Base-by-base conservation (phyloP, 208 protist genomes). In the Leishmania tarentolae region DNA sequence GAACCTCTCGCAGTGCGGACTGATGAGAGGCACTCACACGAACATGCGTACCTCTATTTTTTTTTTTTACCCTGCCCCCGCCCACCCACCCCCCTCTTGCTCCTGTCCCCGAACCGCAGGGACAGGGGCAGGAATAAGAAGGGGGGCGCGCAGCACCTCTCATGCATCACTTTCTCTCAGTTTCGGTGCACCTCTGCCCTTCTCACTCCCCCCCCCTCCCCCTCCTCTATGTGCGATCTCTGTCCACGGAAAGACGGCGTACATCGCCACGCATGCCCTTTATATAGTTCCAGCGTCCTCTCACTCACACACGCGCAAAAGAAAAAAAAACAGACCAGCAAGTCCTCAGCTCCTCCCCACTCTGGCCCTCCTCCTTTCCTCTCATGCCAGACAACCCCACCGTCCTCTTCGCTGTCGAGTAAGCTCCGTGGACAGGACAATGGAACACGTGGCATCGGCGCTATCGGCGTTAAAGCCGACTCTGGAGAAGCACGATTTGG, bases 401-500 rank as follows among this genome's bases (percentile, higher is more conserved):
- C 40, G 42, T 21, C 19, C 37, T 73, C 42, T 35, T 35, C n/a
- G 1, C 9, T 4, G 0, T 63, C 17, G 17, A 35, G 11, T 57
- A 31, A 61, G 19, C 19, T 31, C 35, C 5, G 37, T 28, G n/a
- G 35, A 37, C 56, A 3, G 35, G 35, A 56, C 31, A 1, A 85
- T 85, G 82, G 77, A 75, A 28, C 77, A 53, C 15, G 82, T 82
- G 11, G 63, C 78, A 46, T 70, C 76, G 42, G 57, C 52, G 46
- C 21, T 85, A 47, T 75, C 74, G 37, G 76, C 77, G 19, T 24
- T 85, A 46, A 81, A 69, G 35, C 82, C 82, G 44, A 52, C 73
- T 35, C 82, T 85, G 28, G 73, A 85, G 50, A 31, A 65, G 50
- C 76, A 79, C 61, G 52, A 81, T 7, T 57, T 85, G 15, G 82